Evolutionary conservation across 2,329 filamentous ascomycete genomes (phyloP).

Genomic region (Chrysosphaeria jannelii): DNA sequence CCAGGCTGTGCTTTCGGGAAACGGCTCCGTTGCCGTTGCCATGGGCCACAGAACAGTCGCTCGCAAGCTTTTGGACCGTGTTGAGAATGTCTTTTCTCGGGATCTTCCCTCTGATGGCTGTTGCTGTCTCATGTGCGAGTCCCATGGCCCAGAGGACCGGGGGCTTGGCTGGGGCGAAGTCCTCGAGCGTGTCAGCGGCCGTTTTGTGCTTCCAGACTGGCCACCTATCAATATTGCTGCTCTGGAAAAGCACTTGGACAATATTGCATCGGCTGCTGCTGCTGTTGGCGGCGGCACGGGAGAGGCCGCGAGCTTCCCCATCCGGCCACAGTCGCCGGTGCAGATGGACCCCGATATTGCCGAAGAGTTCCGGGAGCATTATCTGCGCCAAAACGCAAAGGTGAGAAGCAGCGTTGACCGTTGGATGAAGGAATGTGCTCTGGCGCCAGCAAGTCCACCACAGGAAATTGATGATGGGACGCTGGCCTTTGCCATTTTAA

Average conservation of each 20-base stretch:
- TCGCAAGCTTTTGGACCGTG: slow-evolving; percentile 55
- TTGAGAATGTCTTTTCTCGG: slow-evolving; percentile 81
- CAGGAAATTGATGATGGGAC: slow-evolving; percentile 88
- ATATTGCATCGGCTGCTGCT: slow-evolving; percentile 11
- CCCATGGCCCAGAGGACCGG: slow-evolving; percentile 21
- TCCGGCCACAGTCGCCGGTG: slow-evolving; percentile 26
- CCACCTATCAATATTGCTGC: slow-evolving; percentile 53
- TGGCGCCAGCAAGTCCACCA: slow-evolving; percentile 41
- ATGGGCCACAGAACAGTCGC: slow-evolving; percentile 92
- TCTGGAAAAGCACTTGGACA: slow-evolving; percentile 26
- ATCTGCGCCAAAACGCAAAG: slow-evolving; percentile 72
- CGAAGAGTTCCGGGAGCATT: slow-evolving; percentile 78
- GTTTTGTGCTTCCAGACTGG: slow-evolving; percentile 63
- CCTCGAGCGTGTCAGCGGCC: slow-evolving; percentile 68
- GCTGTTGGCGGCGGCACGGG: slow-evolving; percentile 3
- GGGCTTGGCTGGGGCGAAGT: slow-evolving; percentile 91
- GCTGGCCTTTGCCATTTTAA: slow-evolving; percentile 73
- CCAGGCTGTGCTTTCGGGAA: slow-evolving; percentile 46
- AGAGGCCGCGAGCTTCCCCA: slow-evolving; percentile 9
- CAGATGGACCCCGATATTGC: slow-evolving; percentile 83
- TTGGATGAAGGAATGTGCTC: slow-evolving; percentile 60
- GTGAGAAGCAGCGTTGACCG: slow-evolving; percentile 72
- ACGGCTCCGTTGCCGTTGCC: slow-evolving; percentile 76
- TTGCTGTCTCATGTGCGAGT: slow-evolving; percentile 54
- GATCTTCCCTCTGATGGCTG: slow-evolving; percentile 76